These are phyloP conservation scores for Blastobotrys petasosporus DNA, from an alignment of 1,139 yeast species.

Conservation along the genomic window DNA sequence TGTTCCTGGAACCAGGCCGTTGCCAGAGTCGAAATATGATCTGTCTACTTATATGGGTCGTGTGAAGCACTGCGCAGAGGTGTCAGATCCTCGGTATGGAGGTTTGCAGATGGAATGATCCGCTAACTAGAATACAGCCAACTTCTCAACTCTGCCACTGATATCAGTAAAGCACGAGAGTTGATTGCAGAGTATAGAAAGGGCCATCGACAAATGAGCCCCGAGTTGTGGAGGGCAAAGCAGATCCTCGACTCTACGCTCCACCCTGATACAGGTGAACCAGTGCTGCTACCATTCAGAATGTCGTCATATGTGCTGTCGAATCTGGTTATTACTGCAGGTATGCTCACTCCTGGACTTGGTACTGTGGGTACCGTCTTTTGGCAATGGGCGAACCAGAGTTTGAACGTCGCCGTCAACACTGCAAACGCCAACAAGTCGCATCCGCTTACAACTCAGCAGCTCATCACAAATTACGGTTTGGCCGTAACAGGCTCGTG, in stretches of 20 bases:
- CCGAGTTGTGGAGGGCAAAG: slow-evolving; percentile 87
- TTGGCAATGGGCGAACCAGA: slow-evolving; percentile 98
- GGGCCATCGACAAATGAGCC: slow-evolving; percentile 63
- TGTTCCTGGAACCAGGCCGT: slow-evolving; percentile 68
- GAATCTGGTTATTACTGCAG: slow-evolving; percentile 89
- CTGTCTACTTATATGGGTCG: slow-evolving; percentile 83
- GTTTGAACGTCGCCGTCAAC: slow-evolving; percentile 91
- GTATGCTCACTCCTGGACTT: slow-evolving; percentile 92
- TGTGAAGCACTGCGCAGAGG: slow-evolving; percentile 87
- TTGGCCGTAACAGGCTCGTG: slow-evolving; percentile 94
- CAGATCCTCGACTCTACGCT: slow-evolving; percentile 77
- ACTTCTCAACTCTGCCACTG: slow-evolving; percentile 64
- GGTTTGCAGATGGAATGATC: slow-evolving; percentile 5
- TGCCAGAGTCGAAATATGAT: slow-evolving; percentile 77
- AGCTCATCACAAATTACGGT: slow-evolving; percentile 69
- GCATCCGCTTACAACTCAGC: slow-evolving; percentile 76
- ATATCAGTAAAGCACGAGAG: slow-evolving; percentile 58
- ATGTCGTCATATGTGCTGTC: slow-evolving; percentile 95
- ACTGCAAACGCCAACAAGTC: slow-evolving; percentile 95
- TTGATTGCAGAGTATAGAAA: slow-evolving; percentile 66
- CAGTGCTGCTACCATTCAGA: slow-evolving; percentile 86
- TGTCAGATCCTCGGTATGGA: slow-evolving; percentile 64
- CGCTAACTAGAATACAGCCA: slow-evolving; percentile 38
- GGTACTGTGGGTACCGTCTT: slow-evolving; percentile 86
- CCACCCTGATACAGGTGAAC: slow-evolving; percentile 94